Conservation (phyloP, 2,329 filamentous ascomycete genomes). For the Xylariaceae sp. region DNA sequence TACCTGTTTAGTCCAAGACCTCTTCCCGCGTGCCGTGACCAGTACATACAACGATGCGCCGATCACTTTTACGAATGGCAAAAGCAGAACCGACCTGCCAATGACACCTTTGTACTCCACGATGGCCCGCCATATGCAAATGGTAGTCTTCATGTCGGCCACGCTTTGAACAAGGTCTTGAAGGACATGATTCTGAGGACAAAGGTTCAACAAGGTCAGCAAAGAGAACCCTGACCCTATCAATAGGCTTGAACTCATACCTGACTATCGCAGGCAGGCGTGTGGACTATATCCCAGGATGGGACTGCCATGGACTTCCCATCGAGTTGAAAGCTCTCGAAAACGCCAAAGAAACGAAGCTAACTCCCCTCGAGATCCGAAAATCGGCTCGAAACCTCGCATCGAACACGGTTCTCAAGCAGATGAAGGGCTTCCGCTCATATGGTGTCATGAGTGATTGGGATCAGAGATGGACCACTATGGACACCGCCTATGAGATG, state of each 20-base stretch:
- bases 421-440: constrained; percentile 75
- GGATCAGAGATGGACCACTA: constrained; percentile 78
- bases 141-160: constrained; percentile 87
- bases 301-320: constrained; percentile 97
- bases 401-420: constrained; percentile 69
- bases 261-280: constrained; percentile 55
- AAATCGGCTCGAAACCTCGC: constrained; percentile 71
- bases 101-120: constrained; percentile 78
- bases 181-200: constrained; percentile 92
- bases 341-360: constrained; percentile 46
- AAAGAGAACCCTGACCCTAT: not conserved
- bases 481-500: constrained; percentile 78
- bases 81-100: constrained; percentile 57
- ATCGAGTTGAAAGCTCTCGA: constrained; percentile 96
- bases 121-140: constrained; percentile 98
- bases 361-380: constrained; percentile 66
- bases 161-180: constrained; percentile 94
- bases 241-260: constrained; percentile 16
- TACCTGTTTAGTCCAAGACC: constrained; percentile 56
- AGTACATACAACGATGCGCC: constrained; percentile 77
- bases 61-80: constrained; percentile 94
- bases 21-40: constrained; percentile 54
- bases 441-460: constrained; percentile 85
- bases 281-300: constrained; percentile 86
- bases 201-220: constrained; percentile 72